phyloP scores from a whole-genome alignment of 1,284 basidiomycete genomes.

The Cutaneotrichosporon spelunceum region DNA sequence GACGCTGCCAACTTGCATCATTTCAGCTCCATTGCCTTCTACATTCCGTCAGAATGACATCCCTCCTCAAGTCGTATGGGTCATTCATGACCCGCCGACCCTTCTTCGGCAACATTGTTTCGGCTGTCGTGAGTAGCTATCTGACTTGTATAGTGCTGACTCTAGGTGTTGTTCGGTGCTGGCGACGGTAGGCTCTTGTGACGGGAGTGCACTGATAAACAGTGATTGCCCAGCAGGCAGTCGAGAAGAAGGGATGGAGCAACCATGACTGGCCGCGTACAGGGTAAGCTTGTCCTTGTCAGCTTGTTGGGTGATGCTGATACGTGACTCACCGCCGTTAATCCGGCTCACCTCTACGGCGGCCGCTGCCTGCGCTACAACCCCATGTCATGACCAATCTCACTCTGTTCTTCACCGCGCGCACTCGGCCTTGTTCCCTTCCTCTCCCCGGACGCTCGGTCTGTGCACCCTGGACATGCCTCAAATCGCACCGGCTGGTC shows the following conservation, averaged over 20 bases:
- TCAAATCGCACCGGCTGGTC: no score
- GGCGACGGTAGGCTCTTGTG: constrained; percentile 46
- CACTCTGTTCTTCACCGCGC: not conserved
- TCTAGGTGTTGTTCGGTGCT: constrained; percentile 52
- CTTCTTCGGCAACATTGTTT: constrained; percentile 44
- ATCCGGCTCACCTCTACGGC: no score
- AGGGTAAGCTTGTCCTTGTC: constrained; percentile 35
- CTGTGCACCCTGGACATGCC: no score
- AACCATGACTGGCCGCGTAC: constrained; percentile 52
- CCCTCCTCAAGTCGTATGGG: constrained; percentile 35
- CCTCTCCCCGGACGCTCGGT: no score
- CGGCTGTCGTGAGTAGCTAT: constrained; percentile 42
- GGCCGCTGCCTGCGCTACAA: no score
- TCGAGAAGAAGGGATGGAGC: constrained; percentile 52
- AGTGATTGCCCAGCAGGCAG: constrained; percentile 55
- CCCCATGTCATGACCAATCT: no score
- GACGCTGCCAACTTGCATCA: not conserved
- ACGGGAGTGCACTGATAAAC: not conserved
- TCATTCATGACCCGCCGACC: constrained; percentile 42
- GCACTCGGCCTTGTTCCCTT: no score
- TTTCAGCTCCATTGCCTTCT: not conserved
- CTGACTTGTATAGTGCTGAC: not conserved
- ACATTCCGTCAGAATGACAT: constrained; percentile 33
- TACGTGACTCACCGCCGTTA: not conserved
- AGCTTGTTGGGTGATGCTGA: not conserved